Conservation (phyloP, 2,329 filamentous ascomycete genomes). For the Ophiostoma ulmi region DNA sequence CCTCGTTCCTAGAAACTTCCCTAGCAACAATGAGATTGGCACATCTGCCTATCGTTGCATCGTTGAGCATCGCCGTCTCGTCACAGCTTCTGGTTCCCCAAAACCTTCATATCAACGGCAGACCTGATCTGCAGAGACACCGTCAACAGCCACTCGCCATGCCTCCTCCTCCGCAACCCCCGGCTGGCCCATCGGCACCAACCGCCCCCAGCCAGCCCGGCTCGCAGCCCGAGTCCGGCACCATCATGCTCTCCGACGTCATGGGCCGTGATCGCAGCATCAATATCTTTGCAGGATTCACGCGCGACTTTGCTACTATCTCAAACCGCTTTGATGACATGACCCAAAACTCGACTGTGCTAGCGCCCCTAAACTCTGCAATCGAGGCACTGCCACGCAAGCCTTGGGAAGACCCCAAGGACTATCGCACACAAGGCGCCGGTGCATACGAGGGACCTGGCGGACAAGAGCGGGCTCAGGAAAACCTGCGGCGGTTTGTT, state of each 20-base stretch:
- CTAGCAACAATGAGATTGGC: conserved; percentile 24
- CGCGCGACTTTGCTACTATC: conserved; percentile 67
- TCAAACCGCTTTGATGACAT: conserved; percentile 63
- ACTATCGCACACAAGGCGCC: conserved; percentile 63
- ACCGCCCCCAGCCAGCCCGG: conserved; percentile 25
- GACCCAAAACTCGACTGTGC: conserved; percentile 68
- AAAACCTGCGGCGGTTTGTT: conserved; percentile 75
- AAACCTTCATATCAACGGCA: neutral
- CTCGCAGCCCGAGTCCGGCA: conserved; percentile 33
- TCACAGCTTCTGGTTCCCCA: conserved; percentile 25
- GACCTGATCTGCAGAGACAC: neutral
- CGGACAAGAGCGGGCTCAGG: conserved; percentile 69
- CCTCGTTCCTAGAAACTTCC: neutral
- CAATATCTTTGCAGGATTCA: conserved; percentile 78
- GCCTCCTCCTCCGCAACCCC: conserved; percentile 28
- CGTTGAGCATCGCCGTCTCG: conserved; percentile 23
- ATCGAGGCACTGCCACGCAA: conserved; percentile 75
- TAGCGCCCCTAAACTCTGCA: conserved; percentile 80
- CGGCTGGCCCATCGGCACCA: conserved; percentile 28
- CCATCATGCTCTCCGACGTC: conserved; percentile 74
- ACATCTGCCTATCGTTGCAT: conserved; percentile 21
- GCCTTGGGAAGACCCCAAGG: conserved; percentile 74
- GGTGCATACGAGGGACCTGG: conserved; percentile 70
- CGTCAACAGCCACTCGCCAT: conserved; percentile 24
- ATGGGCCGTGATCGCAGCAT: conserved; percentile 73